These are phyloP conservation scores for Purshia tridentata DNA, from an alignment of 306 rosid genomes.

Conservation along the genomic window DNA sequence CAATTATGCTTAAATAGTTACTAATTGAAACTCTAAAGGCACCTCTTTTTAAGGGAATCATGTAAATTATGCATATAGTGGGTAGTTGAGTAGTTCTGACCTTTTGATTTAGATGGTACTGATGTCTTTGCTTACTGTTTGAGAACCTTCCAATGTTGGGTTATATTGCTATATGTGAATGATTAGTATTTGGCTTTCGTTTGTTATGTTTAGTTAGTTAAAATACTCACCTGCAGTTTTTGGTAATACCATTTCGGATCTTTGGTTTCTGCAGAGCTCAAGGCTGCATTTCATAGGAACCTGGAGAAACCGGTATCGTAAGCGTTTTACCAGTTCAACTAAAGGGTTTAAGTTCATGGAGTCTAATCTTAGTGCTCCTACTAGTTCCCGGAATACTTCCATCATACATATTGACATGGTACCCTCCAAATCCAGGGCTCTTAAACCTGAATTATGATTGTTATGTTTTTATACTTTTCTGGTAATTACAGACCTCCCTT, in stretches of 20 bases:
- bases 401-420: constrained; percentile 92
- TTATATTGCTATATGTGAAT: neutral
- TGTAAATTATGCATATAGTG: neutral
- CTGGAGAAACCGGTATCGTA: constrained; percentile 89
- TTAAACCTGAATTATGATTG: constrained; percentile 22
- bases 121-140: neutral
- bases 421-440: constrained; percentile 21
- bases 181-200: neutral
- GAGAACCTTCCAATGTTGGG: neutral
- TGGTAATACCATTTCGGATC: constrained; percentile 6
- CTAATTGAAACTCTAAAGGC: neutral
- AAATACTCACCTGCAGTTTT: constrained; percentile 1
- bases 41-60: neutral
- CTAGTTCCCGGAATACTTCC: constrained; percentile 33
- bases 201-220: neutral
- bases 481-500: neutral
- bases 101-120: neutral
- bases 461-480: constrained; percentile 12
- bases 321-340: constrained; percentile 52
- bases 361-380: constrained; percentile 34
- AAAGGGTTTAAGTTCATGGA: constrained; percentile 38
- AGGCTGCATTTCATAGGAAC: constrained; percentile 94
- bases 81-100: neutral
- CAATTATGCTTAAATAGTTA: neutral
- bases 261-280: constrained; percentile 63